Conservation (phyloP, 192 early-diverging fungal genomes). For the Umbelopsis ramanniana region DNA sequence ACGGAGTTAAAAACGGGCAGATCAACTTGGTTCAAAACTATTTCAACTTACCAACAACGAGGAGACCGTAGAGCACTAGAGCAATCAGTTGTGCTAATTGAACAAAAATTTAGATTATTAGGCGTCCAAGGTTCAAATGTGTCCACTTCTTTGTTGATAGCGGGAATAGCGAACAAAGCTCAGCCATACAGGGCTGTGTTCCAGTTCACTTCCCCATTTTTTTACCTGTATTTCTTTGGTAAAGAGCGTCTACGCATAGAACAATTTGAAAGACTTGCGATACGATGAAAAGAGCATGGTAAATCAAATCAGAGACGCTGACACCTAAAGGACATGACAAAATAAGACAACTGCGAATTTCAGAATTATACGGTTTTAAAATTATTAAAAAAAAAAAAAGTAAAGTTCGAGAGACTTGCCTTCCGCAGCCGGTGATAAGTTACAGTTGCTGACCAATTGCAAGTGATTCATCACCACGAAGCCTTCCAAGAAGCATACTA, state of each 20-base stretch:
- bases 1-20: background rate
- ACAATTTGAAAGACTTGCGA: slow-evolving; percentile 45
- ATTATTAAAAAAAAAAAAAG: too few species aligned
- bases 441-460: slow-evolving; percentile 35
- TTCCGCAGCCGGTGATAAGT: background rate
- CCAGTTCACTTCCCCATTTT: background rate
- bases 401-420: slow-evolving; percentile 17
- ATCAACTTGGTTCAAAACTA: background rate
- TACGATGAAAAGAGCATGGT: slow-evolving; percentile 44
- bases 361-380: too few species aligned
- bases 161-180: background rate
- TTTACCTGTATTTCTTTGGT: slow-evolving; percentile 43
- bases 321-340: slow-evolving; percentile 29
- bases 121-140: background rate
- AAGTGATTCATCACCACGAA: slow-evolving; percentile 37
- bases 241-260: slow-evolving; percentile 39
- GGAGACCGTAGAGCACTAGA: slow-evolving; percentile 36
- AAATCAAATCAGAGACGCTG: slow-evolving; percentile 45
- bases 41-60: slow-evolving; percentile 38
- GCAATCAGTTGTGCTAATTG: slow-evolving; percentile 36
- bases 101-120: background rate
- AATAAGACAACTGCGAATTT: too few species aligned
- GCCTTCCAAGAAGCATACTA: slow-evolving; percentile 39
- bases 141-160: background rate
- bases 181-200: background rate